Evolutionary conservation across 805 yeast genomes (phyloP), one percentile per base, ranked within the genome.

Genomic region (Yarrowia hollandica): DNA sequence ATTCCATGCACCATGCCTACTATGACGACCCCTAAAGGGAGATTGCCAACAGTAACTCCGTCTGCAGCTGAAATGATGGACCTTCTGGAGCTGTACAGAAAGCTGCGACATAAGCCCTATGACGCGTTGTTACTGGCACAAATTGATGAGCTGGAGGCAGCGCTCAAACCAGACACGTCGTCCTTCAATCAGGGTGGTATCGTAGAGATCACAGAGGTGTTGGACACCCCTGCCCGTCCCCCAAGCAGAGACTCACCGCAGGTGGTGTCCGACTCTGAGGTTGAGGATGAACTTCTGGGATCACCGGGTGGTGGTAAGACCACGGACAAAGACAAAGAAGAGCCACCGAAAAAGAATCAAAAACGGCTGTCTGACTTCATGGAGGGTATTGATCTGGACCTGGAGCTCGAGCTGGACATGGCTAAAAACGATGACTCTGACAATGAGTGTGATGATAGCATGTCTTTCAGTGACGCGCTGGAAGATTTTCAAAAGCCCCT

Each of bases 91-190:
- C 38, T 48, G 16, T 48, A 48, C 15, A 30, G 55, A 33, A 48
- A 48, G 30, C 22, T 48, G 18, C 39, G 55, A 4, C 38, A 33
- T 4, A 11, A 16, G 12, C 55, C 55, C 2, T 15, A 48, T 3
- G 55, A 48, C 16, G 10, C 21, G 14, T 21, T 31, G 15, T 23
- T 48, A 7, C 21, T 48, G 15, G 55, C 55, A 10, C 55, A 48
- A 15, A 48, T 48, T 8, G 55, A 48, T 11, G 55, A 48, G 30
- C 30, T 22, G 30, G 55, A 48, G 39, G 55, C 55, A n/a, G 55
- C 28, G n/a, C 30, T 48, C n/a, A 30, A 28, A 8, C 39, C 55
- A 2, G 55, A 31, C 22, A 31, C 55, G 1, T 48, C 30, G 5
- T 30, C 28, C 5, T 21, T 22, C 15, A 8, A n/a, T n/a, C 3